Evolutionary conservation across 768 basidiomycete species (phyloP).

Genomic region (Imleria badia): DNA sequence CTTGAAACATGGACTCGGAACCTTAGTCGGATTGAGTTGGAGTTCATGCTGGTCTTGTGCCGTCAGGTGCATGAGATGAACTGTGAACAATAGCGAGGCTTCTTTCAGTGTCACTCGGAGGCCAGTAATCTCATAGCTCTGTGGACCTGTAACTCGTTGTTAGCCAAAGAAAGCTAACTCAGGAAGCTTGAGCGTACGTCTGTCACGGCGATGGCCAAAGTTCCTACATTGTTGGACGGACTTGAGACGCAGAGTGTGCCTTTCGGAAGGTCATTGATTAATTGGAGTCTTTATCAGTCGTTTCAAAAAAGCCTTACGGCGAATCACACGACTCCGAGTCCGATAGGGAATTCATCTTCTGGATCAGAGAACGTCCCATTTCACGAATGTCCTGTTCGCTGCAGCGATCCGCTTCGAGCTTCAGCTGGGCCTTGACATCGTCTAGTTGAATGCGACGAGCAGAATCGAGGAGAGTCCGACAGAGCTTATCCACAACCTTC

Average conservation of each 20-base stretch:
- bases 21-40: constrained; percentile 22
- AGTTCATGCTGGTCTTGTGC: constrained; percentile 31
- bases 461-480: constrained; percentile 9
- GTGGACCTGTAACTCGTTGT: constrained; percentile 10
- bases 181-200: not conserved
- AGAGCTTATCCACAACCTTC: constrained; percentile 17
- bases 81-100: constrained; percentile 23
- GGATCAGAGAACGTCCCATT: constrained; percentile 8
- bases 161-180: not conserved
- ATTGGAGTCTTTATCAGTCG: not conserved
- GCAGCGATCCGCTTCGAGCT: constrained; percentile 9
- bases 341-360: constrained; percentile 20
- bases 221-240: not conserved
- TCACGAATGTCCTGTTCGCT: constrained; percentile 20
- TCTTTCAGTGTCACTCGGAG: constrained; percentile 16
- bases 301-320: constrained; percentile 8
- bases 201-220: not conserved
- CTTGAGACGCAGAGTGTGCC: constrained; percentile 19
- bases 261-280: constrained; percentile 2
- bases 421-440: constrained; percentile 13
- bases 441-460: constrained; percentile 18
- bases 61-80: constrained; percentile 30
- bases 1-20: constrained; percentile 27
- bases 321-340: constrained; percentile 17
- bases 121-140: constrained; percentile 20